Base-by-base conservation (phyloP, 2,329 filamentous ascomycete genomes). In the Sphaerulina vaccinii region DNA sequence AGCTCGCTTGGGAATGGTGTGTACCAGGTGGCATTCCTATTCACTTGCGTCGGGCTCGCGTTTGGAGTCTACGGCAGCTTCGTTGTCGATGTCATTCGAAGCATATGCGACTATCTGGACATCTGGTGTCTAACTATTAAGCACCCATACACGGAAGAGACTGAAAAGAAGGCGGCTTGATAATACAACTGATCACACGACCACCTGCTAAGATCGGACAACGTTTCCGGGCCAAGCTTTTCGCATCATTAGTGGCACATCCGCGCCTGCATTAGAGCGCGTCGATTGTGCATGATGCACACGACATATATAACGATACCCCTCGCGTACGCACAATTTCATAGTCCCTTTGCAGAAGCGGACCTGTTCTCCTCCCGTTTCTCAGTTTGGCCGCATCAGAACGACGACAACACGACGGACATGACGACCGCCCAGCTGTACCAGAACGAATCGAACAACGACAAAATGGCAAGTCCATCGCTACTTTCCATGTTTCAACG, bases 81-180 rank as follows among this genome's bases (percentile, higher is more conserved):
- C 70, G 90, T 97, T 51, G 88, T 95, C 24, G 93, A 97, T 69
- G 91, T 97, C 51, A 96, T 99, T 61, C 90, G 93, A 54, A 95
- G 90, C 23, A 97, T 99, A 63, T 99, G 93, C 73, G 93, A 99
- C 70, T 96, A 95, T 70, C 79, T 97, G 55, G 93, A 99, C 69
- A 99, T 99, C 61, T 97, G 90, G 90, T 99, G 93, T 69, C 77
- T 99, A 69, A 95, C 88, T 1, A 99, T 99, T 75, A 99, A 99
- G 80, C 85, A 97, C 64, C 82, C 82, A 0, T 77, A 78, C n/a
- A 60, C 54, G 3, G 58, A 56, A 13, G 49, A 60, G 49, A 57
- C 38, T 16, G 56, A 57, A 32, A 60, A 57, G 43, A 58, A 60
- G 43, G 52, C 57, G 41, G 50, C 44, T 24, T 57, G 24, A 51